Evolutionary conservation across 345 rosid genomes (phyloP).

Genomic region (Eucalyptus pauciflora): DNA sequence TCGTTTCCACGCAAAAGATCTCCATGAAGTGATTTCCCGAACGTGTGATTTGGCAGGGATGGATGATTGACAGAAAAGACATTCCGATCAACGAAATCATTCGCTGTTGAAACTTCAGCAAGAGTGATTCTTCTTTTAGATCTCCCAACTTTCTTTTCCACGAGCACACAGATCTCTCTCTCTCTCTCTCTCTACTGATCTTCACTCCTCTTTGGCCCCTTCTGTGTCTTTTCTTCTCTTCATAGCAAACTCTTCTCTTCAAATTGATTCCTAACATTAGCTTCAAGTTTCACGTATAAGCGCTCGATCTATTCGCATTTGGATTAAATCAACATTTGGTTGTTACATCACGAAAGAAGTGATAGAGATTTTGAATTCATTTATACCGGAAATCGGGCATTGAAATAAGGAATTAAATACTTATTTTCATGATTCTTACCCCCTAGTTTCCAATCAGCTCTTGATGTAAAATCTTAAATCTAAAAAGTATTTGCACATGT

Average conservation of each 20-base stretch:
- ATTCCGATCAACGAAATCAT: not conserved
- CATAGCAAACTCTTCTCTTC: not conserved
- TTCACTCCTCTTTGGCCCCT: not conserved
- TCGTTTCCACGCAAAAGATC: not conserved
- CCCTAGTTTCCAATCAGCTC: accelerated
- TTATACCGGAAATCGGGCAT: not conserved
- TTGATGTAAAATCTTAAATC: not conserved
- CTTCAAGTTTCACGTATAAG: not conserved
- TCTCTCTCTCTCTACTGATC: not conserved
- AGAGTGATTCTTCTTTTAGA: not conserved
- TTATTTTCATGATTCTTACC: not conserved
- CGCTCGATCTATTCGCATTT: not conserved
- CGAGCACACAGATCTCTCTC: not conserved
- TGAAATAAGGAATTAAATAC: not conserved
- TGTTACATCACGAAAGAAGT: not conserved
- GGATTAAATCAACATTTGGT: not conserved
- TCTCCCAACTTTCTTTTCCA: not conserved
- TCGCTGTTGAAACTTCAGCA: not conserved
- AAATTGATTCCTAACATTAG: not conserved
- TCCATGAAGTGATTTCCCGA: not conserved
- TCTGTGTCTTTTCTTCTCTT: not conserved
- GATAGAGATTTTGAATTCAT: not conserved
- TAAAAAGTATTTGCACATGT: not conserved
- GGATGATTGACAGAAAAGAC: not conserved
- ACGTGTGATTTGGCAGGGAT: not conserved